Conservation (phyloP, 352 stramenopile species). For the Phytophthora constricta region DNA sequence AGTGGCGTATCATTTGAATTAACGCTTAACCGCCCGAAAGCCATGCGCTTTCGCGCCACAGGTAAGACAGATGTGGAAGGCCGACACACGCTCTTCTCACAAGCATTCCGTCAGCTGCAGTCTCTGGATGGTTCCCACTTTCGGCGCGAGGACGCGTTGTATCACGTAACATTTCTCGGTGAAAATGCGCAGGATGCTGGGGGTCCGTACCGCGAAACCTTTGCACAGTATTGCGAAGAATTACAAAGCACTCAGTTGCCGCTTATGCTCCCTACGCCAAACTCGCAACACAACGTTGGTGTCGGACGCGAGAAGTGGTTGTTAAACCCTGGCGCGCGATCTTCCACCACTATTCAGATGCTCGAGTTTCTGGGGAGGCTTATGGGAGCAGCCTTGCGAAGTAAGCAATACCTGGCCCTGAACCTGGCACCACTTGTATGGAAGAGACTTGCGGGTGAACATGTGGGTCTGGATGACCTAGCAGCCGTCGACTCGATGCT, state of each 20-base stretch:
- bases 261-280: slow-evolving; percentile 90
- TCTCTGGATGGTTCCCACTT: slow-evolving; percentile 69
- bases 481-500: slow-evolving; percentile 85
- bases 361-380: slow-evolving; percentile 94
- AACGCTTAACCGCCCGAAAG: slow-evolving; percentile 81
- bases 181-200: slow-evolving; percentile 89
- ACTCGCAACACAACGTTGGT: slow-evolving; percentile 90
- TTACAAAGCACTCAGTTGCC: slow-evolving; percentile 79
- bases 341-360: slow-evolving; percentile 69
- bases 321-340: slow-evolving; percentile 78
- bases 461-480: slow-evolving; percentile 82
- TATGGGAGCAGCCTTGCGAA: slow-evolving; percentile 88
- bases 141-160: slow-evolving; percentile 72
- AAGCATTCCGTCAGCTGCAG: slow-evolving; percentile 86
- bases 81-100: slow-evolving; percentile 78
- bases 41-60: slow-evolving; percentile 75
- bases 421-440: slow-evolving; percentile 89
- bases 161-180: slow-evolving; percentile 86
- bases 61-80: slow-evolving; percentile 68
- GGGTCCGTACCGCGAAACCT: slow-evolving; percentile 87
- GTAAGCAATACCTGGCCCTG: slow-evolving; percentile 89
- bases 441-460: slow-evolving; percentile 88
- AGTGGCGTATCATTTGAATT: slow-evolving; percentile 60
- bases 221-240: slow-evolving; percentile 85
- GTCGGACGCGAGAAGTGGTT: slow-evolving; percentile 90